Evolutionary conservation across 2,329 filamentous ascomycete genomes (phyloP), one percentile per base, ranked within the genome.

Genomic region (Fusarium sterilihyphosum): DNA sequence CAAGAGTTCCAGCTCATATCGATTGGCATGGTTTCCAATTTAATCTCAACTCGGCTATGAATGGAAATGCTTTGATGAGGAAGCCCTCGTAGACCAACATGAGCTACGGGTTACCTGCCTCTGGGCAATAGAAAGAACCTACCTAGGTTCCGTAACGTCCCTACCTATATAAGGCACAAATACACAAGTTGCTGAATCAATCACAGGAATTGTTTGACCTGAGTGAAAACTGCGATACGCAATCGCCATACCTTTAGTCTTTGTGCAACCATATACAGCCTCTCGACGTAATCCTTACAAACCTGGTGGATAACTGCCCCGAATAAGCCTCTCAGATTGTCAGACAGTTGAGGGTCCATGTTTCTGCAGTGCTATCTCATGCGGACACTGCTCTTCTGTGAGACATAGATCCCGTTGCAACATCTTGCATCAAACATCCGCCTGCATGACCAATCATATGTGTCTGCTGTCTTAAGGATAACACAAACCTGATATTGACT

Each of bases 331-430:
- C 18, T 61, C 35, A n/a, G 7, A 14, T 41, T 40, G 47, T 47
- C 40, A 43, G 33, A 58, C 41, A 59, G 41, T 17, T 31, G 31
- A 26, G 33, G 16, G 35, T 13, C 59, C 46, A 70, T 65, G 65
- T 43, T 65, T 35, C 63, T 70, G 66, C 29, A 53, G 66, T 52
- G 44, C 35, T 41, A 59, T 49, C 59, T 41, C 37, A 65, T 65
- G 66, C 46, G 31, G 59, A 53, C 9, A 46, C 46, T 56, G 35
- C 41, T 24, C 52, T 38, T 56, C 41, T 49, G 66, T 70, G 33
- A 65, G 59, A 70, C 66, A 69, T 44, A 37, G 66, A 70, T 70
- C 59, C 40, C 41, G 60, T 38, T 46, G 24, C 53, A 66, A 29
- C 41, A 29, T 67, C 59, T 61, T 68, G 46, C 40, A 46, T 62